Percentiles rank a stretch among this genome's conserved stretches.
Conservation (phyloP, 306 rosid genomes). For the Calophaca sinica region DNA sequence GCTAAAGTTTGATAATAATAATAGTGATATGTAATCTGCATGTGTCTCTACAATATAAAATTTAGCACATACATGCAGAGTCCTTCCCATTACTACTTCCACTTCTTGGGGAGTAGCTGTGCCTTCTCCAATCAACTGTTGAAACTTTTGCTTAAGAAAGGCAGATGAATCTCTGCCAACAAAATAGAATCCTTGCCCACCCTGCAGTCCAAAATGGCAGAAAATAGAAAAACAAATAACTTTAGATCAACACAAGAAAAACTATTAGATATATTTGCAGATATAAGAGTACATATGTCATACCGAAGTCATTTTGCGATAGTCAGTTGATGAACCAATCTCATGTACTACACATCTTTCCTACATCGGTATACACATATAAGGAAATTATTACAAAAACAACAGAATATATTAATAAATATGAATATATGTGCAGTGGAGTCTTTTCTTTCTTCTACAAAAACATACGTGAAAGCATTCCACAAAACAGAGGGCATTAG, state of each 20-base stretch:
- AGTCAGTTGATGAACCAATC: slow-evolving; percentile 89
- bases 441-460: slow-evolving; percentile 36
- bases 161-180: slow-evolving; percentile 69
- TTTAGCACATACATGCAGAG: slow-evolving; percentile 60
- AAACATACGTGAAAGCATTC: slow-evolving; percentile 36
- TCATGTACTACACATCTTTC: slow-evolving; percentile 86
- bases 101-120: slow-evolving; percentile 75
- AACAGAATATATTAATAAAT: background rate
- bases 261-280: background rate
- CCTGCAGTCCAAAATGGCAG: slow-evolving; percentile 60
- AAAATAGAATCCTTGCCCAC: slow-evolving; percentile 85
- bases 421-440: slow-evolving; percentile 6
- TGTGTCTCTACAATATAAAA: slow-evolving; percentile 11
- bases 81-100: slow-evolving; percentile 96
- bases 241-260: slow-evolving; percentile 30
- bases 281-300: slow-evolving; percentile 36
- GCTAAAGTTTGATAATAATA: slow-evolving; percentile 29
- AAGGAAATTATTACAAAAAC: slow-evolving; percentile 25
- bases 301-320: slow-evolving; percentile 95
- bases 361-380: slow-evolving; percentile 60
- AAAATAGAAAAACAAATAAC: slow-evolving; percentile 14
- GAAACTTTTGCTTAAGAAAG: slow-evolving; percentile 72
- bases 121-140: slow-evolving; percentile 69
- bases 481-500: slow-evolving; percentile 30
- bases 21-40: slow-evolving; percentile 4